Conservation (phyloP, 169 alveolate species). For the Besnoitia besnoiti region DNA sequence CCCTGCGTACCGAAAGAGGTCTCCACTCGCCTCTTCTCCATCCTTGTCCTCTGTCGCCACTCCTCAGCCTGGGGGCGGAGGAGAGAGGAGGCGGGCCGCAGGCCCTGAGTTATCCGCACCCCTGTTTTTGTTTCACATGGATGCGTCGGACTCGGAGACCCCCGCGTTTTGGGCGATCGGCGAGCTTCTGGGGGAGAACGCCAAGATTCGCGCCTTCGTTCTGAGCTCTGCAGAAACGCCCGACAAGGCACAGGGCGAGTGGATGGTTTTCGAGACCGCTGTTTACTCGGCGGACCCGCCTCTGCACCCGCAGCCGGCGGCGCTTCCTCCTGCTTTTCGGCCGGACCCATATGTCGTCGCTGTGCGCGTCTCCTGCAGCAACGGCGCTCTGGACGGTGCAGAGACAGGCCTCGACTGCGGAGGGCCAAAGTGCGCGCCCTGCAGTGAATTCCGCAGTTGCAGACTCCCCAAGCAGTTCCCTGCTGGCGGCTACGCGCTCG, state of each 20-base stretch:
- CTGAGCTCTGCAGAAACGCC: not conserved
- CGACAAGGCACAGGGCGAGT: not conserved
- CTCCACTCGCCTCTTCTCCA: not conserved
- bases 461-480: constrained; percentile 2
- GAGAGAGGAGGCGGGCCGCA: not conserved
- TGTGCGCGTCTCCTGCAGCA: not conserved
- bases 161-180: constrained; percentile 35
- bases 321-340: not conserved
- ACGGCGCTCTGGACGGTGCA: constrained; percentile 8
- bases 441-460: not conserved
- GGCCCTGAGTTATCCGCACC: not conserved
- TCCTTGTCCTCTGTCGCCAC: not conserved
- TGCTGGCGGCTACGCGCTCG: constrained; percentile 30
- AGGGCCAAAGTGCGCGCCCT: not conserved
- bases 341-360: constrained; percentile 6
- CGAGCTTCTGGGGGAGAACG: not conserved
- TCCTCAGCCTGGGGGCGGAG: not conserved
- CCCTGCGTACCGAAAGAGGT: constrained; percentile 14
- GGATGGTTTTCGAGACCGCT: constrained; percentile 1
- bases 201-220: constrained; percentile 5
- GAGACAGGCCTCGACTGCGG: constrained; percentile 31
- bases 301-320: not conserved
- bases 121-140: not conserved
- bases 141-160: not conserved
- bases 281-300: not conserved